phyloP scores from a whole-genome alignment of 495 filamentous ascomycete species.

The Lasiosphaeria ovina region DNA sequence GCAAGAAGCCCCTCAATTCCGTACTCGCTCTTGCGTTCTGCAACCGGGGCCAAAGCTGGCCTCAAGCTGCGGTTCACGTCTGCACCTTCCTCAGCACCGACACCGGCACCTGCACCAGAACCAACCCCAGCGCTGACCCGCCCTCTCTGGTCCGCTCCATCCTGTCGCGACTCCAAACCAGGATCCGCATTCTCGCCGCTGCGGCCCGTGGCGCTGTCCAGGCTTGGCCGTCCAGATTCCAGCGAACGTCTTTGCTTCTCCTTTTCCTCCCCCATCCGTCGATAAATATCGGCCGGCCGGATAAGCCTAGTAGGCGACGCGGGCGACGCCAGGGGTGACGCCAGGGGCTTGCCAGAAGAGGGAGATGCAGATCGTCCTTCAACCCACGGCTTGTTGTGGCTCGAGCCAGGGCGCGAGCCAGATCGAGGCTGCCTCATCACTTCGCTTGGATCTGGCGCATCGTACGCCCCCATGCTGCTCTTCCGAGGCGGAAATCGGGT shows the following conservation, averaged over 20 bases:
- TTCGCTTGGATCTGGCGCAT: slow-evolving; percentile 28
- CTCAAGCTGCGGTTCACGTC: slow-evolving; percentile 32
- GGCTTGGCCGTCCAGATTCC: slow-evolving; percentile 50
- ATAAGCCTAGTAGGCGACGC: slow-evolving; percentile 54
- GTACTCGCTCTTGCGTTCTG: slow-evolving; percentile 59
- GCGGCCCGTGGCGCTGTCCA: slow-evolving; percentile 34
- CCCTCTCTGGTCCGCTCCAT: slow-evolving; percentile 7
- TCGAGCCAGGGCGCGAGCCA: slow-evolving; percentile 23
- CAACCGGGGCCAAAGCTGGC: slow-evolving; percentile 51
- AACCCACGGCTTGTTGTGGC: slow-evolving; percentile 28
- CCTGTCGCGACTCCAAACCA: slow-evolving; percentile 2
- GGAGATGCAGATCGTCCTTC: slow-evolving; percentile 34
- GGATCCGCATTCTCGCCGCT: background rate
- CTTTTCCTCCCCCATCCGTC: slow-evolving; percentile 65
- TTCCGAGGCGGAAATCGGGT: slow-evolving; percentile 56
- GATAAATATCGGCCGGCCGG: slow-evolving; percentile 77
- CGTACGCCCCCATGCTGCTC: slow-evolving; percentile 56
- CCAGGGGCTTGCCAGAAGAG: slow-evolving; percentile 1
- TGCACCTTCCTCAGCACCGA: slow-evolving; percentile 29
- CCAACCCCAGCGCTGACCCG: slow-evolving; percentile 17
- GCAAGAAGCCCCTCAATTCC: slow-evolving; percentile 44
- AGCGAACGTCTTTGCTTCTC: slow-evolving; percentile 53
- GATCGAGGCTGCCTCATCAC: slow-evolving; percentile 17
- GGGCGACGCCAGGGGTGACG: slow-evolving; percentile 10
- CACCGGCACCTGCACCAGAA: background rate